Conservation (phyloP, 2,329 filamentous ascomycete species). For the Eurotiales sp. region DNA sequence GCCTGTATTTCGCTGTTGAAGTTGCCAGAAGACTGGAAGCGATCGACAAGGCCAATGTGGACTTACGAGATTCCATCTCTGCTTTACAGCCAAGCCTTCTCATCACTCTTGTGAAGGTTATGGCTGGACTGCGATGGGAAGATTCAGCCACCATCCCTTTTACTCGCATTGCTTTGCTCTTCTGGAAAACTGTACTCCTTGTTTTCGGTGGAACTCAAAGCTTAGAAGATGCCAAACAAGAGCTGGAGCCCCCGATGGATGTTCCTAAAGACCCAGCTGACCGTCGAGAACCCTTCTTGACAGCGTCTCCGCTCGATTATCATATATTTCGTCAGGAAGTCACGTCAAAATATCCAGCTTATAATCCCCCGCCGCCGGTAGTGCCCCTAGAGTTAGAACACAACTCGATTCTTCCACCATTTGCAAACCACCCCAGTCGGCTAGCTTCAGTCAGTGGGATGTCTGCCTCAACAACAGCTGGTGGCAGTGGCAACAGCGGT, state of each 20-base stretch:
- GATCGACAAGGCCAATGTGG: slow-evolving; percentile 21
- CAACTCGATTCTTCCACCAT: slow-evolving; percentile 80
- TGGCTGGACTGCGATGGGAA: slow-evolving; percentile 69
- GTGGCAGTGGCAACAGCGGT: slow-evolving; percentile 40
- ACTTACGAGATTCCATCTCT: slow-evolving; percentile 30
- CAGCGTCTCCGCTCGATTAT: slow-evolving; percentile 91
- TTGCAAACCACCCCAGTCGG: slow-evolving; percentile 69
- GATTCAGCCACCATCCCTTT: slow-evolving; percentile 52
- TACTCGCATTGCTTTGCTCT: slow-evolving; percentile 64
- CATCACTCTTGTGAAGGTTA: slow-evolving; percentile 66
- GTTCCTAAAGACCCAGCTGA: slow-evolving; percentile 34
- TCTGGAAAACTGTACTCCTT: slow-evolving; percentile 89
- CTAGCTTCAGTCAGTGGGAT: slow-evolving; percentile 60
- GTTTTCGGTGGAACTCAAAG: slow-evolving; percentile 76
- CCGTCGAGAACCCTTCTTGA: slow-evolving; percentile 74
- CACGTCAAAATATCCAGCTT: slow-evolving; percentile 94
- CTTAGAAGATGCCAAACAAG: slow-evolving; percentile 69
- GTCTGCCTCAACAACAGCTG: slow-evolving; percentile 52
- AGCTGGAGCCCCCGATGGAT: slow-evolving; percentile 57
- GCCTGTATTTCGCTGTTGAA: slow-evolving; percentile 42
- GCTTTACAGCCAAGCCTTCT: slow-evolving; percentile 64
- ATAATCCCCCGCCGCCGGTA: slow-evolving; percentile 78
- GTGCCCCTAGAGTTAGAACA: slow-evolving; percentile 87
- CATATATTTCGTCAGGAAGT: slow-evolving; percentile 96
- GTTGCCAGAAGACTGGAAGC: slow-evolving; percentile 36